These are phyloP conservation scores for Pecoramyces ruminantium DNA, from an alignment of 192 early-diverging fungal species.

Conservation along the genomic window DNA sequence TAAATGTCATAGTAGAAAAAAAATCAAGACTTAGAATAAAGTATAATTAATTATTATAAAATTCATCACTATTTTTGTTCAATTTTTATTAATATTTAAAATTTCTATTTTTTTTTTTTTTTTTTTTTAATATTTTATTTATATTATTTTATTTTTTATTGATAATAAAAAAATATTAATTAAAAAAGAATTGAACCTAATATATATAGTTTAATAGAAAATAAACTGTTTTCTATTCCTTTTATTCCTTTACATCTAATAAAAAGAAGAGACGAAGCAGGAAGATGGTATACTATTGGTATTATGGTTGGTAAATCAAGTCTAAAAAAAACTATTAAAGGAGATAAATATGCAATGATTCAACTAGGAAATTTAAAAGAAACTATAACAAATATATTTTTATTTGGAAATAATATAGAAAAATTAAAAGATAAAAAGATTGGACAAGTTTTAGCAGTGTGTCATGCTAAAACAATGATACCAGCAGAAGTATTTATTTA, in stretches of 20 bases:
- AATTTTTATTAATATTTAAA: too few species aligned
- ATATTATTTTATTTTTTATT: too few species aligned
- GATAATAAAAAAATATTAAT: too few species aligned
- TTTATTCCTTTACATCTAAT: neutral
- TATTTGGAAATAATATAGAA: neutral
- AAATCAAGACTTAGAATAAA: neutral
- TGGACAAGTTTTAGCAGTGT: neutral
- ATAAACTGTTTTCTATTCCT: neutral
- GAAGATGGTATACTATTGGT: neutral
- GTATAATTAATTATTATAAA: too few species aligned
- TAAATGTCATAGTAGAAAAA: neutral
- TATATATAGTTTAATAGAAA: neutral
- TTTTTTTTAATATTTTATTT: too few species aligned
- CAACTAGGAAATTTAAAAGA: neutral
- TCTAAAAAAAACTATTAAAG: neutral
- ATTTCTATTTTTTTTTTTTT: too few species aligned
- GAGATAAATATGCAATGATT: neutral
- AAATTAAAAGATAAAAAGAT: neutral
- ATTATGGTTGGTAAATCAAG: neutral
- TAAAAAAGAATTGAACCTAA: neutral
- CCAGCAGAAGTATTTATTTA: neutral
- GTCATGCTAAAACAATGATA: neutral
- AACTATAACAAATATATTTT: neutral
- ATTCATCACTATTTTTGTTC: too few species aligned
- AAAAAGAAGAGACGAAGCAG: neutral